phyloP scores from a whole-genome alignment of 2,329 filamentous ascomycete species.

The Pseudovirgaria hyperparasitica region DNA sequence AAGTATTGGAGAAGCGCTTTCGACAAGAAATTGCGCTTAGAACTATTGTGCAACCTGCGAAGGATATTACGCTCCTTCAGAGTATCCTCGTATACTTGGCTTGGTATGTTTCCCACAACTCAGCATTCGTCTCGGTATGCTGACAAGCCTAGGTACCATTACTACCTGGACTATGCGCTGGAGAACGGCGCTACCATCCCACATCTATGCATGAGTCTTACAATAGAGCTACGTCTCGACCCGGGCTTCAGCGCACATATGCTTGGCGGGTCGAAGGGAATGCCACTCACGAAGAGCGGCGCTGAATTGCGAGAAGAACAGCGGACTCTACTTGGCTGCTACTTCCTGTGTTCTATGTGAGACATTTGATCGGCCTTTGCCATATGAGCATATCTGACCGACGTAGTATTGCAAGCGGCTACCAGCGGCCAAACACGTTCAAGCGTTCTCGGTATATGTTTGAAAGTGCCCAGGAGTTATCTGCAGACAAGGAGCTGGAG shows the following conservation, averaged over 20 bases:
- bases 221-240: constrained; percentile 19
- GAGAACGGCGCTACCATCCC: constrained; percentile 19
- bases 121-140: constrained; percentile 1
- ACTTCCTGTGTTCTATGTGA: constrained; percentile 20
- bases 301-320: constrained; percentile 14
- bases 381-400: neutral
- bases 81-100: constrained; percentile 21
- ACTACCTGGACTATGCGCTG: constrained; percentile 19
- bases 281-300: constrained; percentile 6
- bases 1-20: constrained; percentile 14
- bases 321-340: constrained; percentile 20
- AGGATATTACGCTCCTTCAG: constrained; percentile 17
- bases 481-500: constrained; percentile 10
- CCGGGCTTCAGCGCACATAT: constrained; percentile 8
- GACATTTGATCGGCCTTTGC: constrained; percentile 1
- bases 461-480: constrained; percentile 13
- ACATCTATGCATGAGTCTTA: constrained; percentile 17
- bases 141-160: constrained; percentile 17
- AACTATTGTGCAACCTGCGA: constrained; percentile 16
- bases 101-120: constrained; percentile 11
- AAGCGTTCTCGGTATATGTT: constrained; percentile 17
- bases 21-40: constrained; percentile 19
- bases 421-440: constrained; percentile 20
- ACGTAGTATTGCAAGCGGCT: constrained; percentile 14
- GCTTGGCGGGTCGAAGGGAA: constrained; percentile 8